These are phyloP conservation scores for Phyllosticta ampelicida DNA, from an alignment of 2,329 filamentous ascomycete species.

Conservation along the genomic window DNA sequence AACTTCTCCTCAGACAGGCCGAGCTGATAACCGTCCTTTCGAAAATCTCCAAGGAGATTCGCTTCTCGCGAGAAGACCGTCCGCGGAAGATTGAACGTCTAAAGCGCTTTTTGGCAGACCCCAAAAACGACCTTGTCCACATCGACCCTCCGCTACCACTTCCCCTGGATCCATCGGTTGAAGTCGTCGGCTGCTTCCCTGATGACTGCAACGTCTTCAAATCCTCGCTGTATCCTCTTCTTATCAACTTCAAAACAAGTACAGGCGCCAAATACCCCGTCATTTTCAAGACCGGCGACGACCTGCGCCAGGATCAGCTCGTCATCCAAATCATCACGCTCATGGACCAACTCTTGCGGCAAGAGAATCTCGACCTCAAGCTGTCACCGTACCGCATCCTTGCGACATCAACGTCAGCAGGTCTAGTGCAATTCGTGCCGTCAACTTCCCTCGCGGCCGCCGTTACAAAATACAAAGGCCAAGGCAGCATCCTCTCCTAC, in stretches of 20 bases:
- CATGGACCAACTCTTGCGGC: conserved; percentile 91
- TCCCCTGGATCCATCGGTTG: conserved; percentile 74
- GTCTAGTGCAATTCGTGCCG: conserved; percentile 86
- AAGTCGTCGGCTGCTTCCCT: conserved; percentile 67
- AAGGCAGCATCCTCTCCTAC: conserved; percentile 55
- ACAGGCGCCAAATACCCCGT: conserved; percentile 74
- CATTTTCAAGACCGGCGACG: conserved; percentile 95
- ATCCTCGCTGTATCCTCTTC: conserved; percentile 82
- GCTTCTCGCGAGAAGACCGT: conserved; percentile 66
- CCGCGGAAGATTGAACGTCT: conserved; percentile 72
- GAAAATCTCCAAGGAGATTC: conserved; percentile 81
- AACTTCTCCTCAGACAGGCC: conserved; percentile 71
- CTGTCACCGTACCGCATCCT: conserved; percentile 93
- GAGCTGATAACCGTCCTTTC: conserved; percentile 80
- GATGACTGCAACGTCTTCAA: conserved; percentile 91
- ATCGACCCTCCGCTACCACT: conserved; percentile 83
- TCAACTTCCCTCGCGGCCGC: conserved; percentile 77
- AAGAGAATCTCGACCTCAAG: conserved; percentile 92
- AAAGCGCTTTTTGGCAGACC: conserved; percentile 74
- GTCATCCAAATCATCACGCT: conserved; percentile 96
- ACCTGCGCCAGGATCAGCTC: conserved; percentile 90
- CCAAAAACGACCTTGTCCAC: conserved; percentile 73
- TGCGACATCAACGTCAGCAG: conserved; percentile 79
- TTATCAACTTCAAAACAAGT: conserved; percentile 78
- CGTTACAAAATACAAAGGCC: conserved; percentile 68